Base-by-base conservation (phyloP, 805 yeast species). In the Blastobotrys mokoenaii region DNA sequence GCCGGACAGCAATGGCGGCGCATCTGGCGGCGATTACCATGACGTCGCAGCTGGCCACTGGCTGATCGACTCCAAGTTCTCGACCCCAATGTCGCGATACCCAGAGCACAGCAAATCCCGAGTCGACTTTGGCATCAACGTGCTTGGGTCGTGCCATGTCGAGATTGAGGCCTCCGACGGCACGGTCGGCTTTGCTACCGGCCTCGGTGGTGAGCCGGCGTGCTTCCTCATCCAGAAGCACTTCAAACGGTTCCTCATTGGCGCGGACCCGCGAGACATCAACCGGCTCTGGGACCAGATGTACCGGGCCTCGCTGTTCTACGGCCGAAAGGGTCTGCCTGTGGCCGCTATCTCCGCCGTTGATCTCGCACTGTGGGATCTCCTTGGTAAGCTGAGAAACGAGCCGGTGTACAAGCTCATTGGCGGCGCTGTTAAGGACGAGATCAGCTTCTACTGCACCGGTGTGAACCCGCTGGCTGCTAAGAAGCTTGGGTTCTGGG, bases 371-470 rank as follows among this genome's bases (percentile, higher is more conserved):
- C 55, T 72, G 22, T 72, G 76, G 76, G 77, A 72, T 60, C 57
- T 72, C 18, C 61, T 72, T 50, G 77, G 77, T 38, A 70, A 72
- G 53, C 64, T 72, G 49, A 63, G 77, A 62, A 61, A 62, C 45
- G 77, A 72, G 56, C 77, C 77, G 3, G 77, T 72, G 31, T 72
- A 72, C 58, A 70, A 72, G 59, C 57, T 72, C 69, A 69, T 70
- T 54, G 77, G 77, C 43, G 77, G 77, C 45, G 72, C 74, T 29
- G 68, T 74, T 7, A 65, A 68, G 53, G 69, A 72, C 38, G 64
- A 60, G 51, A 58, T 72, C 45, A 65, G 68, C 46, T 72, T 72
- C 57, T 72, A 72, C 63, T 72, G 77, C 57, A 72, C 77, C 29
- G 76, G 77, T 16, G 59, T 68, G 45, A 62, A 69, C 44, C 76